Evolutionary conservation across 352 stramenopile species (phyloP).

Genomic region (Phytophthora lateralis): DNA sequence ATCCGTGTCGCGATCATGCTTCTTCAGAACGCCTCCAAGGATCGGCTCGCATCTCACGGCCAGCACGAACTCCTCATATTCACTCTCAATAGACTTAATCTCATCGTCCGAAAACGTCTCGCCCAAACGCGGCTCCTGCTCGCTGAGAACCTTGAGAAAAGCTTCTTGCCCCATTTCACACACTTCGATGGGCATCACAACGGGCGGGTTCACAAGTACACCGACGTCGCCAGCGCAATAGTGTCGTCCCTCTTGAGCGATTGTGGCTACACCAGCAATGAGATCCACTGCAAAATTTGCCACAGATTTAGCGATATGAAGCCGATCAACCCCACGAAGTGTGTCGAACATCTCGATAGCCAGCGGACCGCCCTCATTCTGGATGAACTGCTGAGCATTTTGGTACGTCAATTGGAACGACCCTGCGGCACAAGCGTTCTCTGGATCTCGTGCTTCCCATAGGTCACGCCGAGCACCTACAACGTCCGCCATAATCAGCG

Average conservation of each 20-base stretch:
- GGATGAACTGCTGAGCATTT: slow-evolving; percentile 67
- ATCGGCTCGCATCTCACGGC: slow-evolving; percentile 55
- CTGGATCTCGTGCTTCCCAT: slow-evolving; percentile 36
- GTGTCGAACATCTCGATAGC: slow-evolving; percentile 65
- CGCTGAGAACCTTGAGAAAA: slow-evolving; percentile 45
- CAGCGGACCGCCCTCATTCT: slow-evolving; percentile 57
- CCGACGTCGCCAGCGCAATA: slow-evolving; percentile 47
- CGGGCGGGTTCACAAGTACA: slow-evolving; percentile 48
- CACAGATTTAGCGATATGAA: slow-evolving; percentile 54
- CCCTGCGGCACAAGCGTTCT: slow-evolving; percentile 43
- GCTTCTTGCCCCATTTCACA: slow-evolving; percentile 61
- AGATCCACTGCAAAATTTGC: slow-evolving; percentile 54
- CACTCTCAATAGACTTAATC: slow-evolving; percentile 45
- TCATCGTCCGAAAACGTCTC: slow-evolving; percentile 53
- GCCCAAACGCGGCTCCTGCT: slow-evolving; percentile 47
- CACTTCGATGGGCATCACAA: slow-evolving; percentile 53
- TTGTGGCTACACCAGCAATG: slow-evolving; percentile 42
- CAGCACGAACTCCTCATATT: slow-evolving; percentile 56
- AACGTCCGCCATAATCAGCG: slow-evolving; percentile 58
- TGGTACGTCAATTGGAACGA: slow-evolving; percentile 59
- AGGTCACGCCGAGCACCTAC: slow-evolving; percentile 52
- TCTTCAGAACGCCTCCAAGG: slow-evolving; percentile 57
- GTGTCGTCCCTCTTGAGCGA: slow-evolving; percentile 55
- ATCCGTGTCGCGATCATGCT: slow-evolving; percentile 62
- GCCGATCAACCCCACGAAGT: slow-evolving; percentile 48